phyloP scores from a whole-genome alignment of 2,329 filamentous ascomycete genomes.

The Colletotrichum sp. region DNA sequence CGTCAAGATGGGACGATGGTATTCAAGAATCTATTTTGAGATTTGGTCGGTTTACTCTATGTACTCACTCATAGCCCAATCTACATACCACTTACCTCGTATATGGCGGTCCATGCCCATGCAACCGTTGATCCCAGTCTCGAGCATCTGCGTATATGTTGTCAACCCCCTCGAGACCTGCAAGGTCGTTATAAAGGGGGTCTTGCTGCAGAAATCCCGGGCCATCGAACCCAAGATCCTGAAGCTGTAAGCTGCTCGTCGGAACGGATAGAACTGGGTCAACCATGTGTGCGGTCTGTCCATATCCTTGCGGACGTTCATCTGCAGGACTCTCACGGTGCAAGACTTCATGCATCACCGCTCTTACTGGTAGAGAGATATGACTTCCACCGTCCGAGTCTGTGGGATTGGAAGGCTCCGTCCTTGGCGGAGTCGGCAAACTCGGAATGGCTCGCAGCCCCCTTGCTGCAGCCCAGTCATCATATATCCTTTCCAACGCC shows the following conservation, averaged over 20 bases:
- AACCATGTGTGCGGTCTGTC: neutral
- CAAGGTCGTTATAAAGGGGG: neutral
- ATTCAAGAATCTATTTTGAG: neutral
- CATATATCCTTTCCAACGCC: slow-evolving; percentile 2
- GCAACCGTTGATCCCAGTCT: neutral
- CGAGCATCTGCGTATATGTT: neutral
- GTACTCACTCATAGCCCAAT: neutral
- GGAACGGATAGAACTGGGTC: neutral
- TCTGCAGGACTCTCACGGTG: neutral
- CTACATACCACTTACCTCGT: neutral
- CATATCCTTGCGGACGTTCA: neutral
- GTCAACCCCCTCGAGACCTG: neutral
- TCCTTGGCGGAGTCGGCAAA: neutral
- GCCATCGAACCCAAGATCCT: neutral
- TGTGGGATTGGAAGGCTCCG: neutral
- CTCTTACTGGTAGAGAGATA: neutral
- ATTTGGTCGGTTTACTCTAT: neutral
- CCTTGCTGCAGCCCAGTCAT: neutral
- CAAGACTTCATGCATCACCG: neutral
- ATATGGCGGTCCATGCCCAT: neutral
- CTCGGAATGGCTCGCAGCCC: neutral
- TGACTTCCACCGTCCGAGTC: neutral
- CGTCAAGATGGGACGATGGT: neutral
- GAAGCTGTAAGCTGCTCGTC: neutral
- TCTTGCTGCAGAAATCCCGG: neutral